A percentile compares a stretch with the other conserved stretches of the same genome.
phyloP scores from a whole-genome alignment of 2,329 filamentous ascomycete species.

The Tolypocladium pustulatum region DNA sequence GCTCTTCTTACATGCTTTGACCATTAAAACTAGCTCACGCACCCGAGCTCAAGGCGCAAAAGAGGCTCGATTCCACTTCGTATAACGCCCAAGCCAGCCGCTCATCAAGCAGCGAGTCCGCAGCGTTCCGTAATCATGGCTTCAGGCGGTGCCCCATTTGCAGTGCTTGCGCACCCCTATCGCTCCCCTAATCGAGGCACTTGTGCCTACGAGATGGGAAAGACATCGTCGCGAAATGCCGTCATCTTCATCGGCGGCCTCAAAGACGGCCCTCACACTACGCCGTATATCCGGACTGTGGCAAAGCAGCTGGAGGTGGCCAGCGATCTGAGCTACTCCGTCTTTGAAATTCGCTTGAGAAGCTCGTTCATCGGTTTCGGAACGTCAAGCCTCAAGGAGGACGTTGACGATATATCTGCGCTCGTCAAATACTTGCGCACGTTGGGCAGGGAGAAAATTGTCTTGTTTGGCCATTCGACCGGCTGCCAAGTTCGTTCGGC shows the following conservation, averaged over 20 bases:
- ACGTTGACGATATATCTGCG: constrained; percentile 42
- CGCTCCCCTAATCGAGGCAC: constrained; percentile 26
- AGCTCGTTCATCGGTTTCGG: constrained; percentile 45
- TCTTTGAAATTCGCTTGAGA: constrained; percentile 46
- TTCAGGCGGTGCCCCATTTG: constrained; percentile 20
- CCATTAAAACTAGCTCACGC: not conserved
- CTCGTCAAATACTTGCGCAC: constrained; percentile 43
- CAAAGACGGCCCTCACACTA: constrained; percentile 56
- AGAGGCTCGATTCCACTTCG: not conserved
- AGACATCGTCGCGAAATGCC: constrained; percentile 37
- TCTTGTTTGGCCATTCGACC: constrained; percentile 49
- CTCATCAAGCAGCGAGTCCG: not conserved
- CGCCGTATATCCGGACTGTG: constrained; percentile 43
- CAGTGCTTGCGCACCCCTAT: constrained; percentile 36
- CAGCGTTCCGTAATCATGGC: constrained; percentile 12
- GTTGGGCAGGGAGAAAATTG: constrained; percentile 38
- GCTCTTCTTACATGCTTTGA: not conserved
- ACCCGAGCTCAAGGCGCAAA: not conserved
- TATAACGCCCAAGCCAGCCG: not conserved
- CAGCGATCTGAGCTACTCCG: constrained; percentile 32
- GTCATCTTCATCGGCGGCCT: constrained; percentile 63
- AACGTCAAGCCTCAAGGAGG: constrained; percentile 35
- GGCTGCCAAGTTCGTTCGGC: constrained; percentile 37
- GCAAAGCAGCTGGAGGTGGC: constrained; percentile 30
- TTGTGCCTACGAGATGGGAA: constrained; percentile 37